Evolutionary conservation across 2,329 filamentous ascomycete species (phyloP).

Genomic region (Diaporthe longicolla): DNA sequence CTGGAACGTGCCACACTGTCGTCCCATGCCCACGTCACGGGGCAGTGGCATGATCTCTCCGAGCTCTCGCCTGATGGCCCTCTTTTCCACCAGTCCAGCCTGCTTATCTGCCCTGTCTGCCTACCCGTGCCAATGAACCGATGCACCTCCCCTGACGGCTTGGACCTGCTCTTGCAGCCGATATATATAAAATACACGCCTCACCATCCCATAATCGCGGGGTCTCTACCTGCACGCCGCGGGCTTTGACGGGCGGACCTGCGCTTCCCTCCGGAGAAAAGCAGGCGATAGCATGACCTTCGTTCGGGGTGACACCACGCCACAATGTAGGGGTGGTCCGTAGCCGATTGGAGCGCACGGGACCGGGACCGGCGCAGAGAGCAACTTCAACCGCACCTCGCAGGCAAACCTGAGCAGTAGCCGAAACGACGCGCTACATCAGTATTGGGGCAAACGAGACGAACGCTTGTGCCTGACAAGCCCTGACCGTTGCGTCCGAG

Average conservation of each 20-base stretch:
- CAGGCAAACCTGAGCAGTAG: not conserved
- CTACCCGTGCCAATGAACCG: slow-evolving; percentile 17
- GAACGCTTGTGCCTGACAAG: slow-evolving; percentile 30
- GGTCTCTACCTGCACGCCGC: not conserved
- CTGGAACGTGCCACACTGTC: slow-evolving; percentile 23
- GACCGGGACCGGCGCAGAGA: not conserved
- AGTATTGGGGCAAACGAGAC: not conserved
- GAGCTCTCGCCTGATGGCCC: slow-evolving; percentile 35
- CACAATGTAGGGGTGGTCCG: slow-evolving; percentile 6
- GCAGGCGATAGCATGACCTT: slow-evolving; percentile 29
- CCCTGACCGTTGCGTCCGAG: slow-evolving; percentile 16
- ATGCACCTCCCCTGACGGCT: not conserved
- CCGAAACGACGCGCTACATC: not conserved
- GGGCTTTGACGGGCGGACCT: slow-evolving; percentile 5
- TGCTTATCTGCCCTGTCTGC: slow-evolving; percentile 20
- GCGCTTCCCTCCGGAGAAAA: slow-evolving; percentile 18
- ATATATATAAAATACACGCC: slow-evolving; percentile 35
- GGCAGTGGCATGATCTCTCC: slow-evolving; percentile 41
- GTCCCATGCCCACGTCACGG: slow-evolving; percentile 32
- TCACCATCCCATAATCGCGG: slow-evolving; percentile 26
- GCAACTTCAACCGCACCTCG: not conserved
- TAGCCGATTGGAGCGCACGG: not conserved
- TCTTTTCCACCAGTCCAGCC: slow-evolving; percentile 23
- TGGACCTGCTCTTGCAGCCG: not conserved
- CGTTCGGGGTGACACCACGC: slow-evolving; percentile 9